These are phyloP conservation scores for Yarrowia galli DNA, from an alignment of 1,139 yeast species.

Conservation along the genomic window DNA sequence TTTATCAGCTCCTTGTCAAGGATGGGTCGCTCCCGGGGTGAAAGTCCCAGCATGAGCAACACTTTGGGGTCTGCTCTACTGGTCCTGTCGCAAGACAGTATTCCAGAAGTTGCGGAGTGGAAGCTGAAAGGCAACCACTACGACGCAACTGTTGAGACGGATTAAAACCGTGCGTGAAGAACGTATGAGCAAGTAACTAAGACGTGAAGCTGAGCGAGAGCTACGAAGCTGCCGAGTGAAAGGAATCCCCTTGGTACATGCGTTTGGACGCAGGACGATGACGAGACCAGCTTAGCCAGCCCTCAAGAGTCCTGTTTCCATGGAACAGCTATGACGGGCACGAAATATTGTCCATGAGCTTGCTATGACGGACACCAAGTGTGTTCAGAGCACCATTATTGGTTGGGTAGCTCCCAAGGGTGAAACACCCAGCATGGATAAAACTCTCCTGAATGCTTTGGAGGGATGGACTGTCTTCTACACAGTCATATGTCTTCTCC, in stretches of 20 bases:
- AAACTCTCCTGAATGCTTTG: not conserved
- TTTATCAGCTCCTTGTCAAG: not conserved
- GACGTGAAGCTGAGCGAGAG: not conserved
- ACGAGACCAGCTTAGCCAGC: slow-evolving; percentile 15
- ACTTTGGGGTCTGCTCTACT: too few species aligned
- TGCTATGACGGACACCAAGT: not conserved
- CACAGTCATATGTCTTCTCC: slow-evolving; percentile 5
- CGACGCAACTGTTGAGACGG: not conserved
- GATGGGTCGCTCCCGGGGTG: not conserved
- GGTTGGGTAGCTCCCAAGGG: slow-evolving; percentile 11
- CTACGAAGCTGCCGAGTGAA: slow-evolving; percentile 11
- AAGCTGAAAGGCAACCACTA: not conserved
- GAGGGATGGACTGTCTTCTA: not conserved
- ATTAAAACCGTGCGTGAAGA: not conserved
- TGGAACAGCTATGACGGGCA: slow-evolving; percentile 12
- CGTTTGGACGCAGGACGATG: slow-evolving; percentile 2
- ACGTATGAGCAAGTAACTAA: not conserved
- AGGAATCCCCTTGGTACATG: slow-evolving; percentile 17
- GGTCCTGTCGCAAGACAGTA: not conserved
- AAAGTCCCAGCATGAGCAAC: too few species aligned
- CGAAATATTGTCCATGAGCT: slow-evolving; percentile 13
- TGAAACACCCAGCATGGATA: slow-evolving; percentile 23
- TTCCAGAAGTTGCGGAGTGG: not conserved
- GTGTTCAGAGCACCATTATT: not conserved
- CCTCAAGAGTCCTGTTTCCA: slow-evolving; percentile 15